A percentile compares a stretch with the other conserved stretches of the same genome.
Conservation (phyloP, 2,329 filamentous ascomycete genomes). For the Fusarium sp. region DNA sequence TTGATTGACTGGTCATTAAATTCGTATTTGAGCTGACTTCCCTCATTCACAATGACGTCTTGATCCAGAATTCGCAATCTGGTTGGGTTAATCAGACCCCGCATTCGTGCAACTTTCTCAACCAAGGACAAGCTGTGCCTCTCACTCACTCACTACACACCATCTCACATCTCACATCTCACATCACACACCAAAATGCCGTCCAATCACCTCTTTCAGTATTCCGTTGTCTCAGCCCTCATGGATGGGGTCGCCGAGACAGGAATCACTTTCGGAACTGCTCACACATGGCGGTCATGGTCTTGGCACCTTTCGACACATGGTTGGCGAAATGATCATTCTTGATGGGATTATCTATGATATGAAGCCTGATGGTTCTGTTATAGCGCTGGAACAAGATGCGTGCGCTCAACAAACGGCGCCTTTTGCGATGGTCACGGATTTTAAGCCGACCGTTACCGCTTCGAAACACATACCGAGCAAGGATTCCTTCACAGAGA, state of each 20-base stretch:
- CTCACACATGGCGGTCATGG: conserved; percentile 29
- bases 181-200: conserved; percentile 8
- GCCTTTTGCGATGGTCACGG: conserved; percentile 31
- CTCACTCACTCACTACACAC: neutral
- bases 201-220: conserved; percentile 33
- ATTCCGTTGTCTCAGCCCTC: conserved; percentile 36
- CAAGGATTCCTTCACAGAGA: neutral
- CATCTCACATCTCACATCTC: neutral
- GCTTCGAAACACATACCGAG: neutral
- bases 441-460: neutral
- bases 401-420: neutral
- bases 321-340: conserved; percentile 41
- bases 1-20: neutral
- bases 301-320: conserved; percentile 38
- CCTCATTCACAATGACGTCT: conserved; percentile 4
- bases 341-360: conserved; percentile 27
- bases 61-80: fast-evolving
- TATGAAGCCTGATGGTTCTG: conserved; percentile 32
- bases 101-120: neutral
- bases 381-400: neutral
- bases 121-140: neutral
- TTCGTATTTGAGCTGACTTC: neutral
- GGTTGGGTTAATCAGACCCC: neutral
- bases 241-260: conserved; percentile 38
- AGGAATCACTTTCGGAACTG: conserved; percentile 25